Evolutionary conservation across 345 rosid species (phyloP).

Genomic region (Hevea brasiliensis): DNA sequence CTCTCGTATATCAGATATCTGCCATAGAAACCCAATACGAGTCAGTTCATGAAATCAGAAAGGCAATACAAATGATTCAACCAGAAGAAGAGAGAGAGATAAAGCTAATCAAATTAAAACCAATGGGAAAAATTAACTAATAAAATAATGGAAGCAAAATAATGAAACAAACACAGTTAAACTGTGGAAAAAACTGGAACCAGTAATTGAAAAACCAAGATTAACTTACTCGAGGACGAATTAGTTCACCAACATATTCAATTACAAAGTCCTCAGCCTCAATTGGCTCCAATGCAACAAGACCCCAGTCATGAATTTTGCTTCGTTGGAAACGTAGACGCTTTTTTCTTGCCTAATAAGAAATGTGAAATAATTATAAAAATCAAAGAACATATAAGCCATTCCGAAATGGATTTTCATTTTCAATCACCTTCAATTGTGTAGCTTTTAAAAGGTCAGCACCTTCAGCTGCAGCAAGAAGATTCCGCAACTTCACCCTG

Average conservation of each 20-base stretch:
- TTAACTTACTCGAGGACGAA: slow-evolving; percentile 79
- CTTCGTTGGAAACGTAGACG: slow-evolving; percentile 86
- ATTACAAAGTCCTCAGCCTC: slow-evolving; percentile 98
- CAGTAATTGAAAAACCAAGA: slow-evolving; percentile 5
- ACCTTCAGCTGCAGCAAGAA: slow-evolving; percentile 97
- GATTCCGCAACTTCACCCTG: slow-evolving; percentile 92
- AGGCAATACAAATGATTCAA: neutral
- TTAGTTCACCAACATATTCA: slow-evolving; percentile 96
- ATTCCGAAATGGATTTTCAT: slow-evolving; percentile 18
- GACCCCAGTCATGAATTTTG: slow-evolving; percentile 99
- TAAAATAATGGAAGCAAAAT: neutral
- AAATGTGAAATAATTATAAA: slow-evolving; percentile 14
- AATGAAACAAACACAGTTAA: slow-evolving; percentile 3
- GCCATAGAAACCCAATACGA: slow-evolving; percentile 29
- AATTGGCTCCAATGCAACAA: slow-evolving; percentile 87
- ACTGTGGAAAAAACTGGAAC: slow-evolving; percentile 3
- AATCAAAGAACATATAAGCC: slow-evolving; percentile 11
- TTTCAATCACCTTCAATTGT: slow-evolving; percentile 72
- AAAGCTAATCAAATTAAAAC: neutral
- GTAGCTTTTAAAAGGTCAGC: slow-evolving; percentile 90
- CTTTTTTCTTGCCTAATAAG: slow-evolving; percentile 85
- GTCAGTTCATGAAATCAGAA: neutral
- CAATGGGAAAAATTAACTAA: neutral
- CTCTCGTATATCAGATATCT: slow-evolving; percentile 99
- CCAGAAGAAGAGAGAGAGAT: neutral